phyloP scores from a whole-genome alignment of 176 grass and related monocot species.

The Oryza punctata region DNA sequence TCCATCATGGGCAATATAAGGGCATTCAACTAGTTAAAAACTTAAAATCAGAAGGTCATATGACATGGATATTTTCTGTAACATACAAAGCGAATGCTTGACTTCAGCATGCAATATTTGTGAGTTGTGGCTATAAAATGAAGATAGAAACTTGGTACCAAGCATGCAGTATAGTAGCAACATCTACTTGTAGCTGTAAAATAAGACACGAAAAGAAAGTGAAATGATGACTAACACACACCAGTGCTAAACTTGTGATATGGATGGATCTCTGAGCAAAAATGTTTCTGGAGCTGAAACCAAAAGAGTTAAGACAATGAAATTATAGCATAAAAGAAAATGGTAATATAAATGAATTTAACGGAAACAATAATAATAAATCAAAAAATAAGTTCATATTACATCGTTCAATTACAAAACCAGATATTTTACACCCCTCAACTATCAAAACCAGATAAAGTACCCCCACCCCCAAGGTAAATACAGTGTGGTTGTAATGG shows the following conservation, averaged over 20 bases:
- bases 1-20: background rate
- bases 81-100: constrained; percentile 1
- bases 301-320: constrained; percentile 33
- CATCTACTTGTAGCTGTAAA: background rate
- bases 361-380: background rate
- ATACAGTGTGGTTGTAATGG: too few species aligned
- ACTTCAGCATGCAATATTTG: constrained; percentile 11
- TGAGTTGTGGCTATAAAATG: background rate
- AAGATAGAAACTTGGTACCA: constrained; percentile 5
- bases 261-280: constrained; percentile 77
- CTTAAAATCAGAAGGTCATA: background rate
- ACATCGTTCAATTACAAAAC: too few species aligned
- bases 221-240: constrained; percentile 43
- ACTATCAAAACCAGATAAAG: too few species aligned
- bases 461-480: too few species aligned
- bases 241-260: constrained; percentile 98
- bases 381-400: background rate
- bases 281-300: constrained; percentile 94
- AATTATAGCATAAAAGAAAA: constrained; percentile 7
- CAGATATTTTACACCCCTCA: too few species aligned
- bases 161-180: background rate
- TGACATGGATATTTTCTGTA: background rate
- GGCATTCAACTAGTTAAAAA: background rate
- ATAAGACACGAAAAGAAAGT: constrained; percentile 1
- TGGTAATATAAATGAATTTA: constrained; percentile 5